Base-by-base conservation (phyloP, 768 basidiomycete species). In the Leccinum subtestaceum region DNA sequence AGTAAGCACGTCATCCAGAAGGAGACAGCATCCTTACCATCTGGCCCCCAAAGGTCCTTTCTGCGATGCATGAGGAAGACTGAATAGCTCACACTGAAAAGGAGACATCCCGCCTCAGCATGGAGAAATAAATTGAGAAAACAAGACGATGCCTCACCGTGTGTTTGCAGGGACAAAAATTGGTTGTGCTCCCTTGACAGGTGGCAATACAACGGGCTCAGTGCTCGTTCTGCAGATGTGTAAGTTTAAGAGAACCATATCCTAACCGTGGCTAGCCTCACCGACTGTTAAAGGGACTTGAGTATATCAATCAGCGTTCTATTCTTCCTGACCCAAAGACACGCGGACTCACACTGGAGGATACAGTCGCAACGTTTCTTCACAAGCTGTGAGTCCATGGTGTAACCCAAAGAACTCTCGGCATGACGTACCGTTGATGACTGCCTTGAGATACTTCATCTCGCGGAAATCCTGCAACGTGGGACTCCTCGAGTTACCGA, bases 21-120 rank as follows among this genome's bases (percentile, higher is more conserved):
- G 23, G 17, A 2, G 4, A 23, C 1, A 1, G 38, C 11, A 3
- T 15, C 2, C 57, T 60, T 62, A 85, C 85, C 86, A 65, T 87
- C 85, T 1, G 85, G 84, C 0, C 87, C 87, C 87, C 87, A 88
- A 5, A 85, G 76, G 61, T 86, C 84, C 52, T 70, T 77, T 32
- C 85, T 76, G 6, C 86, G 77, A 38, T 89, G 87, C 84, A 87
- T 85, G 32, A 81, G 60, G 56, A 75, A 70, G 5, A 84, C 77
- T 8, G 80, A 77, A 65, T 84, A 88, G 0, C 70, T 57, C 25
- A 72, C 64, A 38, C 82, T 81, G 38, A 13, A 53, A 46, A 2
- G 31, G 43, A n/a, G 53, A 40, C 2, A 38, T 43, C 23, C 12
- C 2, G 2, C 40, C 25, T 65, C 32, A 49, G 38, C 23, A 38